These are phyloP conservation scores for Fusarium brachygibbosum DNA, from an alignment of 2,329 filamentous ascomycete genomes.

Conservation along the genomic window DNA sequence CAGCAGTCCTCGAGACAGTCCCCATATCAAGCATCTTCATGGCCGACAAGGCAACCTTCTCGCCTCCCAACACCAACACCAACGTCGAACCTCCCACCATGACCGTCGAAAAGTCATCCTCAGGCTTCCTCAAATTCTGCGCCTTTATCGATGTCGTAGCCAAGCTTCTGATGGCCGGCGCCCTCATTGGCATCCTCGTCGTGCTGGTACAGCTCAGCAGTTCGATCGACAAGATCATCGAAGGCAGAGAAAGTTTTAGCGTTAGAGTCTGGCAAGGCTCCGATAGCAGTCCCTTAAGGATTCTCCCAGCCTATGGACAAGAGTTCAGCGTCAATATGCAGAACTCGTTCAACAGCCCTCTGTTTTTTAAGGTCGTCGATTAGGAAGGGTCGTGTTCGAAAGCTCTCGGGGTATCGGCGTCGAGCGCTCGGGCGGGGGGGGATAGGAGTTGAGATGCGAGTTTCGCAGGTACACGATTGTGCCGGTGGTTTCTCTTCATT, in stretches of 20 bases:
- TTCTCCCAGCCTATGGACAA: neutral
- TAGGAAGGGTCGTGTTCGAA: neutral
- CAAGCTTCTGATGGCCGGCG: slow-evolving; percentile 34
- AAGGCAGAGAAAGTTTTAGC: neutral
- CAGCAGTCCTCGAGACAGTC: neutral
- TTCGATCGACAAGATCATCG: slow-evolving; percentile 10
- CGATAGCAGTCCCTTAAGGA: neutral
- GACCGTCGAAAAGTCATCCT: slow-evolving; percentile 21
- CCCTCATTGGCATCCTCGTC: slow-evolving; percentile 38
- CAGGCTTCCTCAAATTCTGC: slow-evolving; percentile 33
- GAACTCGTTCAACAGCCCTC: slow-evolving; percentile 2
- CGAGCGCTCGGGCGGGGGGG: neutral
- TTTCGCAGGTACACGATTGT: neutral
- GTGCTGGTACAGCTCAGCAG: slow-evolving; percentile 27
- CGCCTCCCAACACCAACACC: neutral
- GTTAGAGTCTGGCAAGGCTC: slow-evolving; percentile 7
- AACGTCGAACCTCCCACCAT: slow-evolving; percentile 15
- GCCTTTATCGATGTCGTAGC: slow-evolving; percentile 37
- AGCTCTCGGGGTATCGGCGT: neutral
- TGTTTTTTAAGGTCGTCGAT: slow-evolving; percentile 22
- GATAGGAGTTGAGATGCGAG: neutral
- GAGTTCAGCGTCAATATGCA: slow-evolving; percentile 24
- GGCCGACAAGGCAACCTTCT: slow-evolving; percentile 22
- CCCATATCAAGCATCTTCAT: neutral
- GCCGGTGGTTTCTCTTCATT: neutral